phyloP scores from a whole-genome alignment of 306 rosid species.

The Leucaena leucocephala region DNA sequence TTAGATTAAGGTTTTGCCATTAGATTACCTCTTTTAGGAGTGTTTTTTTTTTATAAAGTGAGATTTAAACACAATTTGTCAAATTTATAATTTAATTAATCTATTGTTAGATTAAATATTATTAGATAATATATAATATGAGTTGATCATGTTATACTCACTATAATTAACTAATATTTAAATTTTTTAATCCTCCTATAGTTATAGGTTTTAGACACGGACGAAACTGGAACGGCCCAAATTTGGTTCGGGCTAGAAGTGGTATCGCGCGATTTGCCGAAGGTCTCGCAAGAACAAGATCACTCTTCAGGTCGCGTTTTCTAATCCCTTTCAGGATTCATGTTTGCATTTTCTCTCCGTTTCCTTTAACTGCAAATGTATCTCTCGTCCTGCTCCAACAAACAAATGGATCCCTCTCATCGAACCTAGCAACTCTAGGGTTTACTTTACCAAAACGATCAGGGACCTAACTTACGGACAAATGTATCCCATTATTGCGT shows the following conservation, averaged over 20 bases:
- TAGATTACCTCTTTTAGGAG: no score
- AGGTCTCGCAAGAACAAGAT: neutral
- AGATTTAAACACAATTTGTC: no score
- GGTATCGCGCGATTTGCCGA: neutral
- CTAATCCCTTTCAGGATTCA: neutral
- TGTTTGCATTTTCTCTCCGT: neutral
- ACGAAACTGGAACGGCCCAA: neutral
- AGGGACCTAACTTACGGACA: constrained; percentile 24
- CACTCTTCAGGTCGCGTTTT: neutral
- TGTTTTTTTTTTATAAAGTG: no score
- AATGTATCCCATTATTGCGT: neutral
- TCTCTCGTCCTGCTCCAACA: neutral
- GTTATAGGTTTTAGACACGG: neutral
- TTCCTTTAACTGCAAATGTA: neutral
- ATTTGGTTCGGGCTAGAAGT: neutral
- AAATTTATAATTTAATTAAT: no score
- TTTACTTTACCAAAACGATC: constrained; percentile 33
- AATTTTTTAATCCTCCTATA: no score
- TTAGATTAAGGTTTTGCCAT: no score
- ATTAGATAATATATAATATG: no score
- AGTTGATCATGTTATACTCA: no score
- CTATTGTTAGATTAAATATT: no score
- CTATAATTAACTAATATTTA: no score
- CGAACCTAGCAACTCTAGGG: constrained; percentile 25
- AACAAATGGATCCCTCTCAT: neutral